Base-by-base conservation (phyloP, 306 rosid genomes). In the Calophaca sinica region DNA sequence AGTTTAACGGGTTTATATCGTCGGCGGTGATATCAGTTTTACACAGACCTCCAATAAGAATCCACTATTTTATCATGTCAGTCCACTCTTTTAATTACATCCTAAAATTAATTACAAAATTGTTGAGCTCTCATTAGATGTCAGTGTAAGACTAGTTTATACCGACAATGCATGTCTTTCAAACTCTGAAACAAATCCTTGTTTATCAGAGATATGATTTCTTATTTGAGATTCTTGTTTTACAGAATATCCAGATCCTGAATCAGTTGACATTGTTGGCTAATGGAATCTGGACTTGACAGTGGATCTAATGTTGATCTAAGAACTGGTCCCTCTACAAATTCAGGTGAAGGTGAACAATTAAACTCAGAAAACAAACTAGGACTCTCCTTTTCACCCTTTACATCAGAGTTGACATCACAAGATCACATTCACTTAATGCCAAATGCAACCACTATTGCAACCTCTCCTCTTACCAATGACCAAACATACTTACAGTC, bases 241-340 rank as follows among this genome's bases (percentile, higher is more conserved):
- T 67, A 10, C 72, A 74, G 80, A 79, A 79, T 61, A 7, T 55
- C 26, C 59, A 60, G 80, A 82, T 44, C 49, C 28, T 67, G 69
- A 71, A 79, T 53, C 54, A 74, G 50, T 78, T n/a, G 5, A 60
- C 61, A 44, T 35, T 50, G 48, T 11, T 72, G 65, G 41, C n/a
- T 68, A 73, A 84, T 82, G 88, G 87, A 80, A 53, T 48, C 73
- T 28, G 42, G 6, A 39, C 15, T 26, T 61, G 77, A 44, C 0
- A 65, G n/a, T 76, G 78, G 61, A 73, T 50, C 71, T 6, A 76
- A 28, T 29, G 50, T 12, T 29, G 76, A 79, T 68, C 39, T 44
- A 11, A 73, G 48, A 60, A 73, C 45, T 44, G n/a, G 68, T 58
- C 3, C 64, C 54, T n/a, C 77, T 15, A 39, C 65, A 57, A 44